Base-by-base conservation (phyloP, 2,329 filamentous ascomycete genomes). In the Aspergillus jensenii region DNA sequence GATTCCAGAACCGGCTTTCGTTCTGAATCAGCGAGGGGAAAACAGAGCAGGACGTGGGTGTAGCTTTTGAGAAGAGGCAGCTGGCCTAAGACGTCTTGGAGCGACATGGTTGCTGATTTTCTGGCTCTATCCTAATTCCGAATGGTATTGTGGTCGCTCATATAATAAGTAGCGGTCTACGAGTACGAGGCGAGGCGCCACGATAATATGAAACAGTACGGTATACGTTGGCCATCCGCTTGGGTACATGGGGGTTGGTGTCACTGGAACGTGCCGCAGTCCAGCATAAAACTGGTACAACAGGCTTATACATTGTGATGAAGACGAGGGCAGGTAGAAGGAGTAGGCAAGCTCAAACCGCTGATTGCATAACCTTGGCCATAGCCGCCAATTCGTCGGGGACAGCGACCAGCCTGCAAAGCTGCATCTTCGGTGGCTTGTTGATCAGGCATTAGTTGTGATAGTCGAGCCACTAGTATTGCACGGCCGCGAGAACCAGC, bases 51-150 rank as follows among this genome's bases (percentile, higher is more conserved):
- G 31, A 67, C 52, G 43, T 67, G 63, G 0, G 56, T 65, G 52
- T 68, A 68, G 40, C 55, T 62, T 41, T 66, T 63, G 12, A 68
- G 58, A 3, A 65, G 27, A 5, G 65, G 66, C 2, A 68, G 56
- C 35, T 68, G 66, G 23, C 64, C 66, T 9, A 68, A 53, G 12
- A 66, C 47, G 50, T 66, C 65, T 56, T 62, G 58, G n/a, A 60
- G 55, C 11, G 37, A 8, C 53, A 55, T 55, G 2, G 2, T 55
- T 35, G 23, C 23, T 37, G n/a, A 3, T 31, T 23, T 9, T 35
- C 31, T 33, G 2, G 6, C 41, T 25, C 9, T 31, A 1, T 8
- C 27, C 27, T 8, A 9, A 27, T 12, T 31, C 12, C 31, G 15
- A 15, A 12, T 11, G 43, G 41, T 39, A 47, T 41, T 37, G 40